A percentile compares a stretch with the other conserved stretches of the same genome.
phyloP scores from a whole-genome alignment of 805 yeast species.

The Hanseniaspora vineae region DNA sequence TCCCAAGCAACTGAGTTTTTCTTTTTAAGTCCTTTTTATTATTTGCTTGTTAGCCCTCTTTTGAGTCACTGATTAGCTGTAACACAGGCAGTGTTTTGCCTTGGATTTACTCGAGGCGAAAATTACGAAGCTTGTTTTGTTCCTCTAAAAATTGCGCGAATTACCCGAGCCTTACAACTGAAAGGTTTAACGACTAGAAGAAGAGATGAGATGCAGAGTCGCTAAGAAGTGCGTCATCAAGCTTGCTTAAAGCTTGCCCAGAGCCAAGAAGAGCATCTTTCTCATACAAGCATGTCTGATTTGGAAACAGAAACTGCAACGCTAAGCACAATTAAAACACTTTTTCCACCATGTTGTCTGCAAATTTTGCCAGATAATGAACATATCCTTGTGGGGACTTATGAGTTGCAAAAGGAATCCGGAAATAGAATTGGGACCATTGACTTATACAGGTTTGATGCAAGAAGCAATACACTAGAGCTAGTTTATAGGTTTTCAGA shows the following conservation, averaged over 20 bases:
- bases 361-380: conserved; percentile 42
- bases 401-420: conserved; percentile 48
- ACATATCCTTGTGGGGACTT: conserved; percentile 62
- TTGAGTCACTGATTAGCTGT: too few relatives aligned
- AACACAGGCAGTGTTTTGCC: too few relatives aligned
- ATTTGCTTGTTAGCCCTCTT: too few relatives aligned
- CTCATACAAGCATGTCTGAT: conserved; percentile 2
- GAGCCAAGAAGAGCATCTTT: neutral
- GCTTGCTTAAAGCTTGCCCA: neutral
- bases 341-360: conserved; percentile 76
- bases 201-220: too few relatives aligned
- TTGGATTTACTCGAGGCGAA: too few relatives aligned
- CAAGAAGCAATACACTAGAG: conserved; percentile 10
- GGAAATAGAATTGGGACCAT: conserved; percentile 54
- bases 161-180: too few relatives aligned
- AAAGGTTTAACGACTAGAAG: too few relatives aligned
- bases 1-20: too few relatives aligned
- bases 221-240: too few relatives aligned
- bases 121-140: too few relatives aligned
- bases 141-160: too few relatives aligned
- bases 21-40: too few relatives aligned
- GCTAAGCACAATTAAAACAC: conserved; percentile 25
- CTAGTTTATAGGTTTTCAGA: conserved; percentile 24
- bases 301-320: conserved; percentile 12
- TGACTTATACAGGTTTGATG: conserved; percentile 25